Evolutionary conservation across 169 alveolate species (phyloP).

Genomic region (Cryptosporidium ubiquitum): DNA sequence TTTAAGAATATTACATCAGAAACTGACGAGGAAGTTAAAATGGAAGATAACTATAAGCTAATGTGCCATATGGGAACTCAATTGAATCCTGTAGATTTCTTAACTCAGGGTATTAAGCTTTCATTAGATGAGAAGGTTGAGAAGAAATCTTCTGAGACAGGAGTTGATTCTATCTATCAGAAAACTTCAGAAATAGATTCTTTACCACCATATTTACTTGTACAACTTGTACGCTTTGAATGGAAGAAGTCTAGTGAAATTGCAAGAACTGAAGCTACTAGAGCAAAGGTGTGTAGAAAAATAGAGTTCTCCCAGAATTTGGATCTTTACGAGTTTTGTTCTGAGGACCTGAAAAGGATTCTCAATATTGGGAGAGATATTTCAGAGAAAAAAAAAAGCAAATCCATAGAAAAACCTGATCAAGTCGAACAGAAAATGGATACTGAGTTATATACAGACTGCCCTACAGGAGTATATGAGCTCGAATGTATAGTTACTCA

Average conservation of each 20-base stretch:
- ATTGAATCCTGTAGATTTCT: constrained; percentile 86
- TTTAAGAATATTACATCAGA: constrained; percentile 79
- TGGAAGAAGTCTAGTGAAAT: constrained; percentile 90
- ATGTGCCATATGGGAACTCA: constrained; percentile 90
- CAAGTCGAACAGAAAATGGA: constrained; percentile 71
- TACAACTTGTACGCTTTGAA: constrained; percentile 95
- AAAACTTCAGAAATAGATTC: constrained; percentile 87
- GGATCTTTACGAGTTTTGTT: constrained; percentile 92
- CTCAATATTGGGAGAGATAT: constrained; percentile 85
- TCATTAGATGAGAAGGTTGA: constrained; percentile 89
- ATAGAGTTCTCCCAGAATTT: constrained; percentile 92
- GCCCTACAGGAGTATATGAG: constrained; percentile 92
- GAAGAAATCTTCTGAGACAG: constrained; percentile 84
- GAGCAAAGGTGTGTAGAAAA: constrained; percentile 94
- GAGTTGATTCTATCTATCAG: constrained; percentile 86
- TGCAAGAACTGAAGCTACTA: constrained; percentile 92
- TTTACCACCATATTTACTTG: constrained; percentile 92
- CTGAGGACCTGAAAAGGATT: constrained; percentile 86
- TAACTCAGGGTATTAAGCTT: constrained; percentile 90
- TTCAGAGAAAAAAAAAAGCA: constrained; percentile 82
- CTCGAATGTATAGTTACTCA: constrained; percentile 94
- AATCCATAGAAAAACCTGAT: constrained; percentile 60
- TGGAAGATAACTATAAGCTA: constrained; percentile 79
- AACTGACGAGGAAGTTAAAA: constrained; percentile 79
- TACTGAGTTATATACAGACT: constrained; percentile 75